Base-by-base conservation (phyloP, 2,329 filamentous ascomycete genomes). In the Scedosporium dehoogii region DNA sequence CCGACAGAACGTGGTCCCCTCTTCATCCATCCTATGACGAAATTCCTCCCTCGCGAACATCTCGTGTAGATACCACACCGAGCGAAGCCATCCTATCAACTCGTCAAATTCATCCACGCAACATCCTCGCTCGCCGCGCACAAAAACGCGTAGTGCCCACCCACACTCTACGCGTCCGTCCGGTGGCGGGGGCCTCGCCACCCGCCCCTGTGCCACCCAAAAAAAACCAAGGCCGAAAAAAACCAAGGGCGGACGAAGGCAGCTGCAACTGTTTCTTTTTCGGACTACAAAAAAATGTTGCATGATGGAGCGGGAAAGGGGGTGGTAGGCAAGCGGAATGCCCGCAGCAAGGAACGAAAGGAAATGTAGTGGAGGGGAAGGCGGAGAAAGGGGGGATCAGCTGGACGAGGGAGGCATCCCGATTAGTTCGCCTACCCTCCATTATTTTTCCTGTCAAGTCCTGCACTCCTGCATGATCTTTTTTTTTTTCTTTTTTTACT, bases 361-460 rank as follows among this genome's bases (percentile, higher is more conserved):
- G 33, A 38, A 38, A 14, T 12, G 33, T 38, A 38, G 33, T 38
- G 33, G 33, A 38, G 33, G 33, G 10, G 33, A 38, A 38, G 33
- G 33, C 9, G 48, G n/a, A 53, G 48, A 23, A 23, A 55, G 51
- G 23, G 21, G 23, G 51, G 51, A 55, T 55, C 51, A 55, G 51
- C 51, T 55, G 51, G 51, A 55, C 51, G 18, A 23, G 12, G 51
- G 51, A 55, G 51, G 21, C 51, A 16, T 55, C 18, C 51, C 51
- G 51, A 55, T 55, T 55, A 55, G 51, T 55, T 55, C 18, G 51
- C 51, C 51, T 25, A 55, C 51, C 51, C 51, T 55, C 51, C 51
- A 55, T 23, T 23, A 55, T 27, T 14, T 14, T 27, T 27, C 51
- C 23, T 55, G 33, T 12, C 33, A 3, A 12, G 33, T 38, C 33